Base-by-base conservation (phyloP, 257 asterid species). In the Solanum habrochaites region DNA sequence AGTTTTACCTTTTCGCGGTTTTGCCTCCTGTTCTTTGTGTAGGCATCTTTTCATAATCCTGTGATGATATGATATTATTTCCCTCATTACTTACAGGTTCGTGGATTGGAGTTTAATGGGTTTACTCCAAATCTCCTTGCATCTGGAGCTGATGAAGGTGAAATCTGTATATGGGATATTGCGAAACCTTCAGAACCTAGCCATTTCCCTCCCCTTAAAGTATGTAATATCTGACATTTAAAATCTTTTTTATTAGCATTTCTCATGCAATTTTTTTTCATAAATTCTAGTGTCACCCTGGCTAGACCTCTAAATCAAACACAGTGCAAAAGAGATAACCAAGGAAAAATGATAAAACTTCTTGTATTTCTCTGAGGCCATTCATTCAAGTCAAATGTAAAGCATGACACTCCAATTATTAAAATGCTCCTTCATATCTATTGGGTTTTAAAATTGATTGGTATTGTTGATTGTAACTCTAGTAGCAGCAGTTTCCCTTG, bases 111-210 rank as follows among this genome's bases (percentile, higher is more conserved):
- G 91, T 97, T 97, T 72, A 97, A 93, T 90, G 86, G 94, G 77
- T 89, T 91, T 72, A 32, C 98, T 56, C 96, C 99, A 62, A 90
- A 93, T 87, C 94, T 92, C 91, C 95, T 97, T 89, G 99, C 99
- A 81, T 95, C 99, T 89, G 99, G 99, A 60, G 98, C 99, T 47
- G 99, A 96, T 92, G 99, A 97, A 92, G n/a, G 99, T 85, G 99
- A 97, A 60, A 92, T 97, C 85, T 95, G 95, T 87, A 92, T 97
- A 85, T 97, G 99, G 99, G 99, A 97, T 94, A 86, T 97, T 85
- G 86, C 94, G 64, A 92, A 90, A 78, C 99, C 99, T 69, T 85
- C 95, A 49, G 94, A 92, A 83, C 98, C 99, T 78, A 93, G 70
- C 90, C 97, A 89, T 90, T 94, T 95, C 90, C 98, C 98, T 32